A percentile compares a stretch with the other conserved stretches of the same genome.
Conservation (phyloP, 2,329 filamentous ascomycete genomes). For the Hortaea sp. region DNA sequence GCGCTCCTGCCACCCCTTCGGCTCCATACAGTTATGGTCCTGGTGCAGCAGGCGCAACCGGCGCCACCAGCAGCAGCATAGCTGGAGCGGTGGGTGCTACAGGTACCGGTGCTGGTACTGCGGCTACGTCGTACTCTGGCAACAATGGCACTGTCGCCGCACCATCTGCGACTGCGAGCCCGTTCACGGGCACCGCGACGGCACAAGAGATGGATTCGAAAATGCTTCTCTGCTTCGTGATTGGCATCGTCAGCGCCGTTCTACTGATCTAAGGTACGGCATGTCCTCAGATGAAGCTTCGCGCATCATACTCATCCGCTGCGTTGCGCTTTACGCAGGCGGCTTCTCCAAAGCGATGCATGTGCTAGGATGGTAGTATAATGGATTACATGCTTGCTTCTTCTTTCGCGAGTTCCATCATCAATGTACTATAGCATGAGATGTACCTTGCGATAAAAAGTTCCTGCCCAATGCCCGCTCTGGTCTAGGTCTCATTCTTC, state of each 20-base stretch:
- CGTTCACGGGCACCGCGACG: slow-evolving; percentile 8
- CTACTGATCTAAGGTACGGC: slow-evolving; percentile 9
- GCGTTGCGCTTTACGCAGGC: no score
- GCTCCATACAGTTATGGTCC: slow-evolving; percentile 1
- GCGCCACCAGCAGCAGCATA: slow-evolving; percentile 6
- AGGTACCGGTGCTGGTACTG: slow-evolving; percentile 3
- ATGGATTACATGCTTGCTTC: background rate
- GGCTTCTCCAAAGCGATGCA: background rate
- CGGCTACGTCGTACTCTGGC: background rate
- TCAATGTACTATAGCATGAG: background rate
- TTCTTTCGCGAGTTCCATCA: background rate
- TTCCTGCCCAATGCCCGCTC: no score
- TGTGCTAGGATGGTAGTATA: background rate
- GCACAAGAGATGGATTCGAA: slow-evolving; percentile 5
- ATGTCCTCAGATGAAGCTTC: no score
- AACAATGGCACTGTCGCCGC: slow-evolving; percentile 10
- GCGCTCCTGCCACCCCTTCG: background rate
- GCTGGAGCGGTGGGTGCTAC: slow-evolving; percentile 6
- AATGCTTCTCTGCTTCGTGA: slow-evolving; percentile 8
- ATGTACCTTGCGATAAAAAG: background rate
- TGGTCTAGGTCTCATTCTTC: no score
- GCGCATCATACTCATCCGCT: no score
- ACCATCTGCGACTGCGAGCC: slow-evolving; percentile 3
- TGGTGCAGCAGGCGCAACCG: background rate
- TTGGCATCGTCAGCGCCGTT: slow-evolving; percentile 10